Evolutionary conservation across 2,329 filamentous ascomycete genomes (phyloP).

Genomic region (Xylaria sp.): DNA sequence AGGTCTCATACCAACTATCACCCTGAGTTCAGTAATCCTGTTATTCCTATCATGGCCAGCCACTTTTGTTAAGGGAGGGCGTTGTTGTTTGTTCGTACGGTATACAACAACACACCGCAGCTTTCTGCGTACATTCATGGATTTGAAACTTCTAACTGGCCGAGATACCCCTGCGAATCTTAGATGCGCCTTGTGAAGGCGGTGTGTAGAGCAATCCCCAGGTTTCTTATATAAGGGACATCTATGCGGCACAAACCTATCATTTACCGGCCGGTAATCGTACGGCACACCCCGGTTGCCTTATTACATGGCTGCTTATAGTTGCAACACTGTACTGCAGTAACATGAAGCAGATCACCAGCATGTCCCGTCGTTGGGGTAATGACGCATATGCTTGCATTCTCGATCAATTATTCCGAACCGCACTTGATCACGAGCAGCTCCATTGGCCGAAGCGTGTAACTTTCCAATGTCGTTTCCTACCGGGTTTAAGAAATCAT

Average conservation of each 20-base stretch:
- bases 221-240: conserved; percentile 6
- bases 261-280: conserved; percentile 7
- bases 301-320: conserved; percentile 11
- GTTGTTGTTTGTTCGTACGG: neutral
- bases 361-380: conserved; percentile 9
- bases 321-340: conserved; percentile 12
- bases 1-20: neutral
- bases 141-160: conserved; percentile 24
- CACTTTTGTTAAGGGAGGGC: neutral
- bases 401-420: conserved; percentile 5
- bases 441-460: conserved; percentile 4
- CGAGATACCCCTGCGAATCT: conserved; percentile 13
- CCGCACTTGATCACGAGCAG: neutral
- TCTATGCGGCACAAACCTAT: conserved; percentile 2
- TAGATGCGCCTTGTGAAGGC: conserved; percentile 18
- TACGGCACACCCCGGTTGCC: neutral
- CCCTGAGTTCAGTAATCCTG: neutral
- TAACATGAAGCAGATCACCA: conserved; percentile 7
- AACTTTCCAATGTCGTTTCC: neutral
- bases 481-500: neutral
- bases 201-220: conserved; percentile 13
- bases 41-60: neutral
- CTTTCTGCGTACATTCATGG: conserved; percentile 5
- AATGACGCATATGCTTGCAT: conserved; percentile 1
- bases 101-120: conserved; percentile 28